A percentile compares a stretch with the other conserved stretches of the same genome.
These are phyloP conservation scores for Pseudocercospora ulei DNA, from an alignment of 2,329 filamentous ascomycete genomes.

Conservation along the genomic window DNA sequence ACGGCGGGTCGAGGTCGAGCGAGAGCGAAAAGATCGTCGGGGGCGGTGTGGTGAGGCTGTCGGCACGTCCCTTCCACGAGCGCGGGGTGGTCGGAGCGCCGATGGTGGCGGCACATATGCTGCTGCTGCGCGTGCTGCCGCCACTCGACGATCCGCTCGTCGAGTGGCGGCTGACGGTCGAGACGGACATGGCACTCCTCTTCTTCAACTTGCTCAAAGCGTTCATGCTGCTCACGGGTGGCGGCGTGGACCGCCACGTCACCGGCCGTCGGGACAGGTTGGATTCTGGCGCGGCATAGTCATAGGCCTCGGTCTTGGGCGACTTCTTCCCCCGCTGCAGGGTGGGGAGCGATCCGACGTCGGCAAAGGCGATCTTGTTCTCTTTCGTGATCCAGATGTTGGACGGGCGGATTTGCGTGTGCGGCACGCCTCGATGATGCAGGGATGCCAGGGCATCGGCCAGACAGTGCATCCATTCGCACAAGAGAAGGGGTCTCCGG, in stretches of 20 bases:
- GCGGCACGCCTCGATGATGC: constrained; percentile 54
- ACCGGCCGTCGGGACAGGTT: constrained; percentile 41
- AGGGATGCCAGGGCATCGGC: constrained; percentile 58
- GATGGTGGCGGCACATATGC: constrained; percentile 21
- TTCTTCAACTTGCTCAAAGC: constrained; percentile 30
- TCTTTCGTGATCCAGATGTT: constrained; percentile 57
- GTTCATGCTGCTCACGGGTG: constrained; percentile 26
- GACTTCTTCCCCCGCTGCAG: constrained; percentile 46
- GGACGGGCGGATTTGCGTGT: constrained; percentile 61
- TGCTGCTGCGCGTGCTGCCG: constrained; percentile 29
- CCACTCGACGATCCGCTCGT: constrained; percentile 31
- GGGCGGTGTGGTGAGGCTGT: constrained; percentile 23
- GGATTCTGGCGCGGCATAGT: constrained; percentile 63
- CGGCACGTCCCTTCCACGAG: constrained; percentile 21
- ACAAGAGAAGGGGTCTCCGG: constrained; percentile 50
- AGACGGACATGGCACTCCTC: constrained; percentile 22
- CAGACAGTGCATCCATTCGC: constrained; percentile 69
- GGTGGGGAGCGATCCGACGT: constrained; percentile 44
- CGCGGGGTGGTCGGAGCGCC: constrained; percentile 24
- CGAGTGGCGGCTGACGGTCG: constrained; percentile 25
- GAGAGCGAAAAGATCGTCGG: constrained; percentile 18
- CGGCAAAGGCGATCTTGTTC: constrained; percentile 58
- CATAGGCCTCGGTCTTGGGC: constrained; percentile 60
- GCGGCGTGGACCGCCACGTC: constrained; percentile 29
- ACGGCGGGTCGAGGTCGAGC: constrained; percentile 15